Percentiles rank a stretch among this genome's conserved stretches.
Evolutionary conservation across 192 early-diverging fungal species (phyloP).

Genomic region (Lobosporangium transversale): DNA sequence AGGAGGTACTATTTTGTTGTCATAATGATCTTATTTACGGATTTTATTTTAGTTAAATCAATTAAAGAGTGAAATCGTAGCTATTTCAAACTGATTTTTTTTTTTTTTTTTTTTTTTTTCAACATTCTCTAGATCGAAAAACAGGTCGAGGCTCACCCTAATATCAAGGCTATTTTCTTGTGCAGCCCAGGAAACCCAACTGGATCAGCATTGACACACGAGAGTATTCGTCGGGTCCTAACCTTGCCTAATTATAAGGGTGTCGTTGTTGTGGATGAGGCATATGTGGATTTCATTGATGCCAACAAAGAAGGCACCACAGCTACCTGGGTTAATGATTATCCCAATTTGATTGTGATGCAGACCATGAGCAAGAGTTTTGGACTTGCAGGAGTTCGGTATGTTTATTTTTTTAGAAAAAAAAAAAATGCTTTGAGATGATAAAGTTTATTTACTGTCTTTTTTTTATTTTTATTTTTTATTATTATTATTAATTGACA

Average conservation of each 20-base stretch:
- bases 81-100: too few species aligned
- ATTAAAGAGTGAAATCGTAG: too few species aligned
- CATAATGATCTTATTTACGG: too few species aligned
- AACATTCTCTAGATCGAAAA: slow-evolving; percentile 62
- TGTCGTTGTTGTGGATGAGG: slow-evolving; percentile 98
- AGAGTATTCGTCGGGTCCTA: slow-evolving; percentile 74
- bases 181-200: slow-evolving; percentile 99
- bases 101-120: slow-evolving; percentile 5
- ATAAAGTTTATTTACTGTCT: background rate
- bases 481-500: background rate
- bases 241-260: slow-evolving; percentile 78
- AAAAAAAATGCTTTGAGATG: background rate
- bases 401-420: slow-evolving; percentile 4
- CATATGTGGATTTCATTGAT: slow-evolving; percentile 96
- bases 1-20: too few species aligned
- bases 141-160: slow-evolving; percentile 71
- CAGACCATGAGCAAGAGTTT: slow-evolving; percentile 99
- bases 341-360: slow-evolving; percentile 95
- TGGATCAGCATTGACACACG: slow-evolving; percentile 78
- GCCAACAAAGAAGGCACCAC: slow-evolving; percentile 71
- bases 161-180: slow-evolving; percentile 92
- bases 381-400: slow-evolving; percentile 97
- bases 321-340: slow-evolving; percentile 79
- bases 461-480: slow-evolving; percentile 1
- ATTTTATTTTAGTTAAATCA: too few species aligned